These are phyloP conservation scores for Plectosphaerella sp. DNA, from an alignment of 2,329 filamentous ascomycete genomes.

Conservation along the genomic window DNA sequence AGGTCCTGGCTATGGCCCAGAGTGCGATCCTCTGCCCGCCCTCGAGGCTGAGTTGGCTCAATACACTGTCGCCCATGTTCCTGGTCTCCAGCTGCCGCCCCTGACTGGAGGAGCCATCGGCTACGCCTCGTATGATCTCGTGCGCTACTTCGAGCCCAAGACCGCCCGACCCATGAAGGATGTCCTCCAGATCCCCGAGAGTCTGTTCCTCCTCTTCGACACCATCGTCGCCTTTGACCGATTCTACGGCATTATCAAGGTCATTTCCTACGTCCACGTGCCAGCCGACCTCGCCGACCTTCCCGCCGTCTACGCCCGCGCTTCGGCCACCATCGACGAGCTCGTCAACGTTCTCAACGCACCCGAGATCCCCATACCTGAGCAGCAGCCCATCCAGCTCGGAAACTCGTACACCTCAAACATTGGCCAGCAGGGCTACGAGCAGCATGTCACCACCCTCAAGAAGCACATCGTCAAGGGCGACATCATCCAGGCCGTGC, in stretches of 20 bases:
- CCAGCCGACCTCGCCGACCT: slow-evolving; percentile 53
- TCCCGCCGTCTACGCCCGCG: slow-evolving; percentile 64
- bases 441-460: slow-evolving; percentile 77
- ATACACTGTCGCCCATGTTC: slow-evolving; percentile 76
- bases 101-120: slow-evolving; percentile 91
- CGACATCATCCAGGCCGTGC: slow-evolving; percentile 97
- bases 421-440: slow-evolving; percentile 83
- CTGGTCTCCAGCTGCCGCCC: slow-evolving; percentile 76
- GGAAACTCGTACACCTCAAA: slow-evolving; percentile 85
- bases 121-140: slow-evolving; percentile 96
- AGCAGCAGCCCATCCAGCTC: slow-evolving; percentile 67
- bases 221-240: slow-evolving; percentile 93
- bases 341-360: slow-evolving; percentile 69
- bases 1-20: slow-evolving; percentile 80
- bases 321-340: slow-evolving; percentile 57
- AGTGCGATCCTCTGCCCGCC: slow-evolving; percentile 75
- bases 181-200: slow-evolving; percentile 83
- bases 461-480: slow-evolving; percentile 89
- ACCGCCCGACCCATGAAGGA: slow-evolving; percentile 88
- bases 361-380: slow-evolving; percentile 71
- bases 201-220: slow-evolving; percentile 94
- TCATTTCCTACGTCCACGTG: slow-evolving; percentile 84
- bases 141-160: slow-evolving; percentile 96
- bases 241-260: slow-evolving; percentile 88
- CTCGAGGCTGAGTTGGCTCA: slow-evolving; percentile 77